Base-by-base conservation (phyloP, 106 monocot species). In the Platanthera zijinensis region DNA sequence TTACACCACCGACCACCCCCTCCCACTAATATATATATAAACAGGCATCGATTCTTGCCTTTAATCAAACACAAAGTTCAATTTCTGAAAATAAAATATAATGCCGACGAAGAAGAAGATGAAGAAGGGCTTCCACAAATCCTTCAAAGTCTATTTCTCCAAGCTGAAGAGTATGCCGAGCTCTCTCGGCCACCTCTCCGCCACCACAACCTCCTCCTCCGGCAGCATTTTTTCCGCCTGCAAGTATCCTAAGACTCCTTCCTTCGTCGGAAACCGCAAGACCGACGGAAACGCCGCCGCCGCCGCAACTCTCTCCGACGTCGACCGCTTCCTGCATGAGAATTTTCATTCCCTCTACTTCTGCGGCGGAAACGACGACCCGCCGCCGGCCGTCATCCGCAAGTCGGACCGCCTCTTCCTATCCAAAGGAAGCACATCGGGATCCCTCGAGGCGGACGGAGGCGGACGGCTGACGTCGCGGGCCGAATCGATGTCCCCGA, bases 231-330 rank as follows among this genome's bases (percentile, higher is more conserved):
- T 91, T 18, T 91, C 87, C 46, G 78, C 89, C 18, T 97, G 96
- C 83, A 93, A 94, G 75, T 84, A 89, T 83, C 93, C 96, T 11
- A 93, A 75, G 50, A 97, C 93, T 18, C 77, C 84, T 1, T 95
- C 95, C 45, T 86, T 95, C 80, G 74, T 75, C 71, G 45, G 10
- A 11, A 78, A 56, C 72, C 66, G 69, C 46, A 51, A 9, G 32
- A 19, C 8, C 28, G 39, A 25, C 50, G 48, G 2, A 39, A 39
- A 21, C 45, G 48, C 52, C 78, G 66, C 74, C 12, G 57, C 51
- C 17, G 79, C 87, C 51, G 91, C 92, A 51, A 94, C 89, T 28
- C 88, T 94, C 61, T 82, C 89, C 57, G 97, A 92, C 74, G 77
- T 90, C 62, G 92, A 97, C 80, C 82, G 88, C 19, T 94, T 94